Conservation (phyloP, 2,329 filamentous ascomycete genomes). For the Byssothecium circinans region DNA sequence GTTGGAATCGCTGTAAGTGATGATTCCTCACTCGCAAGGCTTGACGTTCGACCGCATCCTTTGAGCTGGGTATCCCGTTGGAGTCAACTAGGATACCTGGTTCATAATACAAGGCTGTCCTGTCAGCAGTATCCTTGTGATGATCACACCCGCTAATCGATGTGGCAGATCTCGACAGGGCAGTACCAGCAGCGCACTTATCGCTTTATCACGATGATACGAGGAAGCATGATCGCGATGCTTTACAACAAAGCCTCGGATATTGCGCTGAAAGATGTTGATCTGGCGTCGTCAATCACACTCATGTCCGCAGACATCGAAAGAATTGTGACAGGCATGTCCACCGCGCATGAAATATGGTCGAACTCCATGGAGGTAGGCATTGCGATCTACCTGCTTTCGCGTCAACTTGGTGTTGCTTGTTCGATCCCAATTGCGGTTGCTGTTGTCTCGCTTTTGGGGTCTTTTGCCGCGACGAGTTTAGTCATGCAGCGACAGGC, state of each 20-base stretch:
- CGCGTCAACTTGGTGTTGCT: constrained; percentile 51
- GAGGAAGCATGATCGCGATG: constrained; percentile 40
- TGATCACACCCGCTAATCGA: constrained; percentile 13
- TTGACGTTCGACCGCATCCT: no score
- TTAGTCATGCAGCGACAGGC: constrained; percentile 38
- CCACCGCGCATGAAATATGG: constrained; percentile 40
- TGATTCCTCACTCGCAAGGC: background rate
- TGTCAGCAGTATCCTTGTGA: background rate
- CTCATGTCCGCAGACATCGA: constrained; percentile 44
- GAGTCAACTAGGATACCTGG: no score
- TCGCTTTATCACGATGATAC: constrained; percentile 39
- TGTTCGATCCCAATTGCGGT: constrained; percentile 53
- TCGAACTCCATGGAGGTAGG: constrained; percentile 46
- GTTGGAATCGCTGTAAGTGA: constrained; percentile 36
- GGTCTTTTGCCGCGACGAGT: constrained; percentile 32
- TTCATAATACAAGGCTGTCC: no score
- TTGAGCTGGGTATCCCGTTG: no score
- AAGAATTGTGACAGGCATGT: constrained; percentile 38
- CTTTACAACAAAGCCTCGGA: constrained; percentile 39
- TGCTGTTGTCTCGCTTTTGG: constrained; percentile 37
- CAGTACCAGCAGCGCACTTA: constrained; percentile 41
- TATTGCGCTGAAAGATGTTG: constrained; percentile 31
- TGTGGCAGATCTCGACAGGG: constrained; percentile 32
- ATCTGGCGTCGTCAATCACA: constrained; percentile 35
- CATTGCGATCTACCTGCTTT: constrained; percentile 52